Evolutionary conservation across 805 yeast species (phyloP).

Genomic region (Pichia cephalocereana): DNA sequence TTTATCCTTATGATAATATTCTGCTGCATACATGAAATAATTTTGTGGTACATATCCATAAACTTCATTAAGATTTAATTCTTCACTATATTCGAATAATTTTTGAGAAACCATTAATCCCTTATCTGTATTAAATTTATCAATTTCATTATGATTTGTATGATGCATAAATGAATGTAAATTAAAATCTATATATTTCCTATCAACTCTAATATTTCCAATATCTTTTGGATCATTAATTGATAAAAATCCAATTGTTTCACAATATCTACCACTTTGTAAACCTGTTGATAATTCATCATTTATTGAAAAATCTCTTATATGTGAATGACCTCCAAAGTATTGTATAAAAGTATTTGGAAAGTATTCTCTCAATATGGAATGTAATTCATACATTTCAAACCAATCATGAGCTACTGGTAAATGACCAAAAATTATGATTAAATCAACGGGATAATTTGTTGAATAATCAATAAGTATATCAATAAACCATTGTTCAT

Average conservation of each 20-base stretch:
- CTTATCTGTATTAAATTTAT: slow-evolving; percentile 40
- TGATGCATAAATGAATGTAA: slow-evolving; percentile 62
- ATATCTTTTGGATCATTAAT: slow-evolving; percentile 21
- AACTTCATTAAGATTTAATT: slow-evolving; percentile 43
- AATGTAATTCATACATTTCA: slow-evolving; percentile 42
- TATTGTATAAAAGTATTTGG: slow-evolving; percentile 67
- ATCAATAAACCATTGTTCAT: slow-evolving; percentile 58
- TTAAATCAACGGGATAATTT: slow-evolving; percentile 42
- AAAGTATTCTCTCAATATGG: slow-evolving; percentile 42
- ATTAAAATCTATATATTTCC: slow-evolving; percentile 82
- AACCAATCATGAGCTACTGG: slow-evolving; percentile 54
- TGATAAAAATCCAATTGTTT: slow-evolving; percentile 85
- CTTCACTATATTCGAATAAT: slow-evolving; percentile 32
- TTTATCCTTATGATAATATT: slow-evolving; percentile 27
- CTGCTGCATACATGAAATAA: slow-evolving; percentile 60
- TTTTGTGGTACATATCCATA: slow-evolving; percentile 61
- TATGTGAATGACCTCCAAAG: slow-evolving; percentile 92
- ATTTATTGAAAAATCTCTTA: slow-evolving; percentile 67
- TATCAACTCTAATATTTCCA: slow-evolving; percentile 23
- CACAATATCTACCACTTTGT: slow-evolving; percentile 92
- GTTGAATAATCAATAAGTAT: slow-evolving; percentile 25
- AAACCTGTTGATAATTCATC: slow-evolving; percentile 65
- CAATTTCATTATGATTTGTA: slow-evolving; percentile 24
- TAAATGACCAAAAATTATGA: slow-evolving; percentile 71
- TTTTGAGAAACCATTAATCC: slow-evolving; percentile 43